A percentile compares a stretch with the other conserved stretches of the same genome.
These are phyloP conservation scores for Coemansia umbellata DNA, from an alignment of 192 early-diverging fungal genomes.

Conservation along the genomic window DNA sequence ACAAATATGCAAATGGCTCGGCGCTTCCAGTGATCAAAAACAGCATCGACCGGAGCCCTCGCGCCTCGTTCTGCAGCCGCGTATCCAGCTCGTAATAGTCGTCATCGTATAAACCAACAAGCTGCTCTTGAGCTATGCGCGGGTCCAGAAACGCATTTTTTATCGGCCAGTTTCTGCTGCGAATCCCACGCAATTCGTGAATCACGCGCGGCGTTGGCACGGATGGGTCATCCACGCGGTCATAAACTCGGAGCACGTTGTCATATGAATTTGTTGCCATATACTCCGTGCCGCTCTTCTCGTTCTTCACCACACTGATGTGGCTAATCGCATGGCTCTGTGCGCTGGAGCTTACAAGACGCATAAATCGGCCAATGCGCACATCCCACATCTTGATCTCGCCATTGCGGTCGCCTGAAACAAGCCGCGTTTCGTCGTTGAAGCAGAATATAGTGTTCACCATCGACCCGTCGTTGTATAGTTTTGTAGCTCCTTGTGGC, in stretches of 20 bases:
- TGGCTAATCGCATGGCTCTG: conserved; percentile 42
- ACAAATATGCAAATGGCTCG: conserved; percentile 66
- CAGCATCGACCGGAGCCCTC: conserved; percentile 43
- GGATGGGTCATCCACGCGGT: conserved; percentile 78
- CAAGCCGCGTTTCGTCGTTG: conserved; percentile 46
- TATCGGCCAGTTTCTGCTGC: conserved; percentile 95
- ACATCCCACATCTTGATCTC: conserved; percentile 91
- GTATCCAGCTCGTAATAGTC: conserved; percentile 51
- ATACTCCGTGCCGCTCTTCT: conserved; percentile 61
- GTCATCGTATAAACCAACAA: conserved; percentile 41
- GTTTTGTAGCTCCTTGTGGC: conserved; percentile 16
- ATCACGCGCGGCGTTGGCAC: conserved; percentile 63
- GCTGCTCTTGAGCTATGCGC: conserved; percentile 41
- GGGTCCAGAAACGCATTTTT: conserved; percentile 75
- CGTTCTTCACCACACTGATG: conserved; percentile 44
- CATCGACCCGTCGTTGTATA: conserved; percentile 40
- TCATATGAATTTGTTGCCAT: conserved; percentile 92
- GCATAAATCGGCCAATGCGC: conserved; percentile 59
- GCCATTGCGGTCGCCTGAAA: conserved; percentile 48
- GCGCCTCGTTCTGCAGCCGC: conserved; percentile 45
- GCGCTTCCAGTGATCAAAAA: conserved; percentile 65
- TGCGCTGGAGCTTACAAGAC: conserved; percentile 26
- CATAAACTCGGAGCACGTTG: conserved; percentile 91
- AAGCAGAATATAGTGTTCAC: conserved; percentile 52
- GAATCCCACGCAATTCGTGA: conserved; percentile 84